Percentiles rank a stretch among this genome's conserved stretches.
Conservation (phyloP, 108 stramenopile genomes). For the Bacterosira constricta region DNA sequence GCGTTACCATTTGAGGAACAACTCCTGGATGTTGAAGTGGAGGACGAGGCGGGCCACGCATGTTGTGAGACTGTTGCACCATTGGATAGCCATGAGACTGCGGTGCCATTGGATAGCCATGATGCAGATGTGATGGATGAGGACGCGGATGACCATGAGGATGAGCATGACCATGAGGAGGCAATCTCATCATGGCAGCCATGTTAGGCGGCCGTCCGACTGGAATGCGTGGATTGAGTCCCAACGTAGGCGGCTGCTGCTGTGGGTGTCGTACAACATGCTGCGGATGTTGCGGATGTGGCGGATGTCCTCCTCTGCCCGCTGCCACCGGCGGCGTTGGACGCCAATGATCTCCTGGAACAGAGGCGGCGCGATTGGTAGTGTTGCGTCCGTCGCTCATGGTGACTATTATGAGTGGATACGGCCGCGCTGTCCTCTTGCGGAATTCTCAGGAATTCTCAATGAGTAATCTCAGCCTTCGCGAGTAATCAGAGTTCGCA, state of each 20-base stretch:
- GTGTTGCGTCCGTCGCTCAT: neutral
- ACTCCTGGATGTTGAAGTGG: neutral
- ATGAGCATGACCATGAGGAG: neutral
- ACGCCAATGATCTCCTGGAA: neutral
- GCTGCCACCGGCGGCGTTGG: neutral
- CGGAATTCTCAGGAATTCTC: too few species aligned
- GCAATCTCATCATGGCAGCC: too few species aligned
- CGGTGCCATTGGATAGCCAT: conserved; percentile 8
- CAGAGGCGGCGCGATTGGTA: neutral
- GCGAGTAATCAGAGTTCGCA: neutral
- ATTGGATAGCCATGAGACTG: neutral
- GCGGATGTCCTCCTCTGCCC: neutral
- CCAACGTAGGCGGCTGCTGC: neutral
- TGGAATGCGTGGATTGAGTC: conserved; percentile 6
- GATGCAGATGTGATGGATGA: neutral
- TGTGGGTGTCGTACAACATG: neutral
- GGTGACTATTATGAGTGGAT: neutral
- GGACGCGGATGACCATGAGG: neutral
- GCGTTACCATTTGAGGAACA: neutral
- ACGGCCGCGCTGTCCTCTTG: too few species aligned
- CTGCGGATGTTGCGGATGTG: neutral
- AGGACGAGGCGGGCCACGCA: neutral
- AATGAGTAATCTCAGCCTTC: neutral
- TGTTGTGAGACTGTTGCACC: neutral
- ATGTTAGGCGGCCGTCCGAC: neutral